A percentile compares a stretch with the other conserved stretches of the same genome.
Evolutionary conservation across 1,284 basidiomycete species (phyloP).

Genomic region (Rhodotorula sp.): DNA sequence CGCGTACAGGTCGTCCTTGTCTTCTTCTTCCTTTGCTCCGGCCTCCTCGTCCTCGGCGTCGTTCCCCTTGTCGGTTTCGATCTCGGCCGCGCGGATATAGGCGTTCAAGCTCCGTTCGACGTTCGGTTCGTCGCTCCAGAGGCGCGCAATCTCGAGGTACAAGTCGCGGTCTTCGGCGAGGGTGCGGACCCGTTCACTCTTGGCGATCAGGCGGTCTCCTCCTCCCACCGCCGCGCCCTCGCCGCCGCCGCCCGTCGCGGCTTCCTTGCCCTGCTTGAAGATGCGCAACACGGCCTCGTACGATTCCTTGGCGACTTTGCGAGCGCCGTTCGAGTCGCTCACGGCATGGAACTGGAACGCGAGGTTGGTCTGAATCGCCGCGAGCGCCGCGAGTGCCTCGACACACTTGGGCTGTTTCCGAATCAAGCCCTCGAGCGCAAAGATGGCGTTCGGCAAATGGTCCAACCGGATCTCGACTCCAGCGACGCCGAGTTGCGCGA

Average conservation of each 20-base stretch:
- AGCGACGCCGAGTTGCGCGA: constrained; percentile 77
- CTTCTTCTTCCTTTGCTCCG: constrained; percentile 57
- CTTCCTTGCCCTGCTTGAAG: constrained; percentile 55
- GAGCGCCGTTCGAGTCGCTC: constrained; percentile 66
- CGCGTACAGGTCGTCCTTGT: constrained; percentile 38
- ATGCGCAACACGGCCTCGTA: constrained; percentile 72
- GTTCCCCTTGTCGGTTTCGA: constrained; percentile 55
- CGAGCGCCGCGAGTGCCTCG: constrained; percentile 84
- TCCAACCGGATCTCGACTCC: constrained; percentile 46
- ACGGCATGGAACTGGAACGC: constrained; percentile 40
- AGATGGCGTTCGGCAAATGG: constrained; percentile 64
- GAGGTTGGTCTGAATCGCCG: constrained; percentile 73
- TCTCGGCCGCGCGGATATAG: constrained; percentile 67
- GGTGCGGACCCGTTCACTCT: constrained; percentile 43
- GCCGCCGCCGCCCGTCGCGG: constrained; percentile 14
- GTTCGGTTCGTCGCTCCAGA: constrained; percentile 76
- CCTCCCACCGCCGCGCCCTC: not conserved
- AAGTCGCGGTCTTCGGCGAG: constrained; percentile 76
- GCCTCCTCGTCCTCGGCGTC: constrained; percentile 51
- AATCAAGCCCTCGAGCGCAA: constrained; percentile 78
- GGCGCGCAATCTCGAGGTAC: constrained; percentile 77
- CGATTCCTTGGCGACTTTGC: constrained; percentile 69
- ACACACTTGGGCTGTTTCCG: constrained; percentile 52
- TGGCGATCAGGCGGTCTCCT: constrained; percentile 11
- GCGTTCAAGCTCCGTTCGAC: constrained; percentile 69